Evolutionary conservation across 495 filamentous ascomycete genomes (phyloP), one percentile per base, ranked within the genome.

Genomic region (Rhypophila decipiens): DNA sequence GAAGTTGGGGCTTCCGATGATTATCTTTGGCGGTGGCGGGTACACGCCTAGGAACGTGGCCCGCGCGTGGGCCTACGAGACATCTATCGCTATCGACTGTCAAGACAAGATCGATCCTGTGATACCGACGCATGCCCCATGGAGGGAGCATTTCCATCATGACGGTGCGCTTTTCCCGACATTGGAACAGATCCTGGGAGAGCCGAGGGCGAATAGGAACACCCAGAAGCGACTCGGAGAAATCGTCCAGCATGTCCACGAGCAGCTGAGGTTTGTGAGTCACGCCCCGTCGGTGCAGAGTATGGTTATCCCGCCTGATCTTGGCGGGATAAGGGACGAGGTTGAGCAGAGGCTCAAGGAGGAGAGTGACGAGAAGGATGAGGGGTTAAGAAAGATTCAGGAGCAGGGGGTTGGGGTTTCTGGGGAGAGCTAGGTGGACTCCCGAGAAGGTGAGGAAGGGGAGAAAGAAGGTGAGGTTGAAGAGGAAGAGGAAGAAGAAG

Each of bases 41-140:
- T 98, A 98, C 69, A 98, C 93, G n/a, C 88, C 93, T 8, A 81
- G 91, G 39, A 98, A 98, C 57, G 93, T 98, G 20, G 93, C 91
- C 11, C 84, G 94, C 41, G 85, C 89, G 39, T 98, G 93, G 93
- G 86, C 90, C 31, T 88, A 94, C 68, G 93, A 98, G 70, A 98
- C 93, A 17, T 83, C 85, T 49, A 84, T 98, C 55, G 87, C 89
- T 46, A 82, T 95, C 58, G 87, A 81, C 34, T 84, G 86, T 33
- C 78, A 86, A 46, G 61, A 80, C 36, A 67, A 70, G 42, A 80
- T 97, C 58, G 79, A 89, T 54, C 76, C 82, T 5, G 79, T 76
- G 27, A 82, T 94, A 47, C 88, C 87, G 4, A 60, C 76, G 24
- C 77, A 85, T 42, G 81, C 86, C 22, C 80, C 85, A 5, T 90